Base-by-base conservation (phyloP, 1,284 basidiomycete genomes). In the Cutaneotrichosporon sp. region DNA sequence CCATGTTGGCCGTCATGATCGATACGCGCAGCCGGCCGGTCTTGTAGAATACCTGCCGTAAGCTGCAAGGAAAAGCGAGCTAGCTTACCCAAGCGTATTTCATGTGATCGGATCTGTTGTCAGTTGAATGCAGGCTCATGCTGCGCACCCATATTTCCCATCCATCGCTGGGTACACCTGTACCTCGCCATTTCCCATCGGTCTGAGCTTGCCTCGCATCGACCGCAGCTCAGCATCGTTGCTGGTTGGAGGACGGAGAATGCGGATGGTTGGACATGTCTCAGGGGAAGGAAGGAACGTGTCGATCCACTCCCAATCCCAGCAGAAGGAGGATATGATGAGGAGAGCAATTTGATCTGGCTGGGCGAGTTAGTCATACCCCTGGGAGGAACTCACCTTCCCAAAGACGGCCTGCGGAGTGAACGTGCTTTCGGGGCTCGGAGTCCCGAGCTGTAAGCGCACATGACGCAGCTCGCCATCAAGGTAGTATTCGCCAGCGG, bases 1-100 rank as follows among this genome's bases (percentile, higher is more conserved):
- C 68, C 53, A 75, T 60, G 39, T 76, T 76, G 22, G 69, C 71
- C 1, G 73, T 73, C 20, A 61, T 59, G 43, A 75, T 66, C 5
- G 67, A 63, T 1, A 74, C 63, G 19, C 75, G 55, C n/a, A 75
- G 49, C 19, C 74, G 57, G 2, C 74, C 72, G 9, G 71, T 71
- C 49, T 71, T 70, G 66, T 75, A 75, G 43, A 72, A 73, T 20
- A 76, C 68, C 71, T 69, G 51, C 3, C 38, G 37, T 29, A 41
- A 38, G 19, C 29, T 32, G 22, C 17, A 29, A 38, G 19, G 22
- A 22, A 14, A 12, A n/a, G 24, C 19, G 14, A 5, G 10, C 11
- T 24, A 49, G 42, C 65, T 46, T 32, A 71, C 69, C 68, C 68
- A 74, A 27, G 66, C 61, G 48, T 65, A 74, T 54, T 74, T 74